Evolutionary conservation across 768 basidiomycete species (phyloP).

Genomic region (Leccinum uliginosum): DNA sequence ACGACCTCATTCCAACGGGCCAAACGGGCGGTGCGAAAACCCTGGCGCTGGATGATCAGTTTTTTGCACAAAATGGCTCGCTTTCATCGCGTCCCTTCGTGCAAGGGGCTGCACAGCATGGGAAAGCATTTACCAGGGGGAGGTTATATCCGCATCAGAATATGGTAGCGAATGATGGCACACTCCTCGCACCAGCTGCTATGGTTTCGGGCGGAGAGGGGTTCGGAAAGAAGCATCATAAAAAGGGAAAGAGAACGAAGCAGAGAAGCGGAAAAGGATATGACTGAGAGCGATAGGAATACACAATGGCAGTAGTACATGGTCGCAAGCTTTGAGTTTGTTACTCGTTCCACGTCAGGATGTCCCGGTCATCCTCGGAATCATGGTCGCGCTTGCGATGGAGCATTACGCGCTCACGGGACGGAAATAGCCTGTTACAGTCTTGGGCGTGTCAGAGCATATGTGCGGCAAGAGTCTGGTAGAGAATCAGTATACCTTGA

Average conservation of each 20-base stretch:
- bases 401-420: slow-evolving; percentile 59
- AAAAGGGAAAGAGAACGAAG: slow-evolving; percentile 75
- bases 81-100: slow-evolving; percentile 61
- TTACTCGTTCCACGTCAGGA: slow-evolving; percentile 73
- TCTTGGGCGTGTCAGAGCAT: slow-evolving; percentile 32
- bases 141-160: slow-evolving; percentile 83
- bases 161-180: slow-evolving; percentile 73
- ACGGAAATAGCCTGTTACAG: slow-evolving; percentile 71
- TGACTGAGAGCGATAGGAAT: slow-evolving; percentile 41
- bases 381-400: slow-evolving; percentile 75
- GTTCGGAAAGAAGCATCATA: slow-evolving; percentile 78
- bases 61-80: slow-evolving; percentile 61
- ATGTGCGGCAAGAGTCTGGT: not conserved
- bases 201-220: slow-evolving; percentile 38
- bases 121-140: slow-evolving; percentile 58
- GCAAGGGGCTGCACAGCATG: slow-evolving; percentile 53
- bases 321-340: not conserved
- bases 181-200: slow-evolving; percentile 44
- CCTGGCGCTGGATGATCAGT: slow-evolving; percentile 69
- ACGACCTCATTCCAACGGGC: slow-evolving; percentile 23
- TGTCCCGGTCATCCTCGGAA: slow-evolving; percentile 46
- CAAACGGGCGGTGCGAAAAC: slow-evolving; percentile 48
- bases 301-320: not conserved
- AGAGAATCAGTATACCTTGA: slow-evolving; percentile 37
- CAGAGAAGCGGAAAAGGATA: slow-evolving; percentile 93